Evolutionary conservation across 1,284 basidiomycete genomes (phyloP), one percentile per base, ranked within the genome.

Genomic region (Cryptococcus neoformans): DNA sequence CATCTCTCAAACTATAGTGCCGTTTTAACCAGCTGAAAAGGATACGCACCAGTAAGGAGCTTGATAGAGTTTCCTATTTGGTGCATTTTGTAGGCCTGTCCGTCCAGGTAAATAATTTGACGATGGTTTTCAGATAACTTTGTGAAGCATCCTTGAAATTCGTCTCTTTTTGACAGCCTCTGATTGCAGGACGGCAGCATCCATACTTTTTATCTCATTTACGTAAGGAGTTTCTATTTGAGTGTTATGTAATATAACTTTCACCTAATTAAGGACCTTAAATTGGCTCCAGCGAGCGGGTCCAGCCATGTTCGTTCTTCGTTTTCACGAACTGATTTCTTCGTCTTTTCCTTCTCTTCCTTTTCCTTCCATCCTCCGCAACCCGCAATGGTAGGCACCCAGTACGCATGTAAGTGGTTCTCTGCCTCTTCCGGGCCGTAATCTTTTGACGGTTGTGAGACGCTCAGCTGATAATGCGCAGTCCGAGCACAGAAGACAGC

Each of bases 401-500:
- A 78, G 63, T 77, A 77, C 62, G 87, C 88, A 70, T 90, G 89
- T 91, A 58, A 80, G 89, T 83, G 3, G 4, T 28, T 3, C 28
- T 28, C 28, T 28, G 28, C 28, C 28, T 28, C 28, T 28, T 28
- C 28, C 3, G 28, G 28, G 28, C 28, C 28, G 28, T 6, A 14
- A 9, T 7, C 34, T 28, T 11, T 52, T 5, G 6, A 11, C 11
- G 10, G 9, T 35, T 39, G 6, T 12, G n/a, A 14, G 7, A 11
- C 21, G 17, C 10, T 3, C n/a, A 36, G 42, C 47, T 54, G 28
- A 44, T 34, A 5, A 35, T 36, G 6, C 39, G 12, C 72, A 92
- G 91, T 87, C 81, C 90, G 94, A 75, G 89, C 94, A 51, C 92
- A 95, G 84, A 98, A 96, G 85, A 84, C 84, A 56, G 81, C 94